Evolutionary conservation across 768 basidiomycete genomes (phyloP), one percentile per base, ranked within the genome.

Genomic region (Antrodiella citrinella): DNA sequence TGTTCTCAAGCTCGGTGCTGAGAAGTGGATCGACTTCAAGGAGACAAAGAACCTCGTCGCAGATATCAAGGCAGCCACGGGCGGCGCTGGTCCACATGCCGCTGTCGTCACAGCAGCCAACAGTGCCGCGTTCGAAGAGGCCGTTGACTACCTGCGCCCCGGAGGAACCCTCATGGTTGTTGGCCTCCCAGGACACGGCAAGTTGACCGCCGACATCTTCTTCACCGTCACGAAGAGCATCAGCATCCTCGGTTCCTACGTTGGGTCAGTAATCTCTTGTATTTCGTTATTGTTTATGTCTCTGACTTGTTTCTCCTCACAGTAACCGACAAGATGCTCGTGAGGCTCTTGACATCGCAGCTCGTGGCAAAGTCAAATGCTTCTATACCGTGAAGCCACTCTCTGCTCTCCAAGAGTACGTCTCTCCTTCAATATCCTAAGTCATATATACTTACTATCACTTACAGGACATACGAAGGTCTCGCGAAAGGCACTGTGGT

Each of bases 291-390:
- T 7, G 15, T 15, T 35, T 35, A 7, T 35, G 30, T 19, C 53
- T 62, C 5, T 21, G 4, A 20, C n/a, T 13, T 49, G 19, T 59
- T 7, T 78, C 75, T 2, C 75, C 73, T 49, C 70, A 75, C 12
- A 81, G 87, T 1, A 91, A 90, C 65, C 78, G 86, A 35, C 89
- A 91, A 65, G 92, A 94, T 60, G 81, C 90, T 2, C 64, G 76
- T 9, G 91, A 95, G 65, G 86, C 92, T 0, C 67, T 94, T 41
- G 76, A 80, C 2, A 82, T 93, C 44, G 91, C 89, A 1, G 75
- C 82, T 0, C 61, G 70, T 26, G 88, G 87, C 12, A 77, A 78
- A 47, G 84, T 91, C 48, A 84, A 80, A 62, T 80, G 80, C 51
- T 71, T 71, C 56, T 84, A 71, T 55, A 63, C 55, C 39, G 45